Evolutionary conservation across 2,329 filamentous ascomycete species (phyloP).

Genomic region (Lachnum nothofagi): DNA sequence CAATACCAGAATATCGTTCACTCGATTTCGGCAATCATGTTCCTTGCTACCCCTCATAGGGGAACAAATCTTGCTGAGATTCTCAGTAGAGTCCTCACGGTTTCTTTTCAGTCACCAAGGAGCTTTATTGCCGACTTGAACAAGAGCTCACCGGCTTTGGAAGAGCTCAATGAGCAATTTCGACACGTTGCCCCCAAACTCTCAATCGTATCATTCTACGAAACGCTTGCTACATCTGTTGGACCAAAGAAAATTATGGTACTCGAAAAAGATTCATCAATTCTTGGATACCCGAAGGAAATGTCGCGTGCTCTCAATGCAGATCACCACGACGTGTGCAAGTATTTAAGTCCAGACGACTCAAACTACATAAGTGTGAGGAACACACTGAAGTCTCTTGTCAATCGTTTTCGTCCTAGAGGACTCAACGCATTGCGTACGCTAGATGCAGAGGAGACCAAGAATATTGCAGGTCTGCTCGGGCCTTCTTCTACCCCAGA

Average conservation of each 20-base stretch:
- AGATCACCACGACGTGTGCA: conserved; percentile 34
- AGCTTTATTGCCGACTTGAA: conserved; percentile 38
- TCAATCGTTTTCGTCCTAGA: conserved; percentile 20
- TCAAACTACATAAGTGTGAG: conserved; percentile 18
- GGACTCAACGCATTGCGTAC: background rate
- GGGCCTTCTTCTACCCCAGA: background rate
- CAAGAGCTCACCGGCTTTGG: conserved; percentile 33
- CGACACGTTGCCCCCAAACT: conserved; percentile 35
- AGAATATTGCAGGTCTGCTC: background rate
- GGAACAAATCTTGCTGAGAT: conserved; percentile 36
- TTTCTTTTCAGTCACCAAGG: conserved; percentile 29
- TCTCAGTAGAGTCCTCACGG: conserved; percentile 36
- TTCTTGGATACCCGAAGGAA: conserved; percentile 30
- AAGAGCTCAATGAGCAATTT: conserved; percentile 43
- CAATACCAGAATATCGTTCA: conserved; percentile 28
- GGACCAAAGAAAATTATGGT: conserved; percentile 26
- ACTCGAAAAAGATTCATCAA: conserved; percentile 28
- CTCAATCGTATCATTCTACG: conserved; percentile 42
- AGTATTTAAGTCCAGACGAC: conserved; percentile 28
- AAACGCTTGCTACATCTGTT: conserved; percentile 34
- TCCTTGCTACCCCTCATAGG: conserved; percentile 40
- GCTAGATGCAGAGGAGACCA: background rate
- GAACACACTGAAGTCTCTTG: conserved; percentile 14
- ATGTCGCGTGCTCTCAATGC: conserved; percentile 25
- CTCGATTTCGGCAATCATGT: conserved; percentile 35